These are phyloP conservation scores for Cyclocybe aegerita DNA, from an alignment of 768 basidiomycete genomes.

Conservation along the genomic window DNA sequence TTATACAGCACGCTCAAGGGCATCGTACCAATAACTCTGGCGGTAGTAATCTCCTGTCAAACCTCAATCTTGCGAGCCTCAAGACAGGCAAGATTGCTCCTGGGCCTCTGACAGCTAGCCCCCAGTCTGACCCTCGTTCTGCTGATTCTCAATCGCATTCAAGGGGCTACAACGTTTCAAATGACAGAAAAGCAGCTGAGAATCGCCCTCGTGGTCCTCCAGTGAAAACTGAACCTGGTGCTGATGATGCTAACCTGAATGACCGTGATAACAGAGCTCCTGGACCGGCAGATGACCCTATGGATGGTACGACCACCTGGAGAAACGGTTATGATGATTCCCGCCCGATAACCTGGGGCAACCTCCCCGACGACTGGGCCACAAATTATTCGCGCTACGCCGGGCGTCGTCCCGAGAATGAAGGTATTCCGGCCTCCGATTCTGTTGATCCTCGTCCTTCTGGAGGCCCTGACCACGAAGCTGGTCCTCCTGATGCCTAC, in stretches of 20 bases:
- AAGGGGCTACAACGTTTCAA: not conserved
- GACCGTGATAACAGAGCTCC: slow-evolving; percentile 2
- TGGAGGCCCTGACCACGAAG: slow-evolving; percentile 6
- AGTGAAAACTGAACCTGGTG: not conserved
- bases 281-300: slow-evolving; percentile 9
- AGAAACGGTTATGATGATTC: slow-evolving; percentile 10
- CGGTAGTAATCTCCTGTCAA: slow-evolving; percentile 4
- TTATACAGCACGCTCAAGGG: slow-evolving; percentile 5
- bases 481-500: slow-evolving; percentile 8
- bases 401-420: slow-evolving; percentile 6
- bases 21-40: slow-evolving; percentile 7
- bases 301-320: slow-evolving; percentile 1
- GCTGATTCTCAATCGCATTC: slow-evolving; percentile 5
- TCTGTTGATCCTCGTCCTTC: slow-evolving; percentile 9
- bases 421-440: not conserved
- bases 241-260: not conserved
- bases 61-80: slow-evolving; percentile 9
- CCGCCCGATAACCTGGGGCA: slow-evolving; percentile 10
- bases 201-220: slow-evolving; percentile 6
- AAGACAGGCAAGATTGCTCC: slow-evolving; percentile 13
- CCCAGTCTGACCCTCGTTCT: slow-evolving; percentile 10
- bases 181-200: not conserved
- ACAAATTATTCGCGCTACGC: slow-evolving; percentile 8
- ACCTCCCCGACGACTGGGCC: slow-evolving; percentile 8
- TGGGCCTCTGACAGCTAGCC: slow-evolving; percentile 13